Conservation (phyloP, 192 early-diverging fungal species). For the Linnemannia elongata region DNA sequence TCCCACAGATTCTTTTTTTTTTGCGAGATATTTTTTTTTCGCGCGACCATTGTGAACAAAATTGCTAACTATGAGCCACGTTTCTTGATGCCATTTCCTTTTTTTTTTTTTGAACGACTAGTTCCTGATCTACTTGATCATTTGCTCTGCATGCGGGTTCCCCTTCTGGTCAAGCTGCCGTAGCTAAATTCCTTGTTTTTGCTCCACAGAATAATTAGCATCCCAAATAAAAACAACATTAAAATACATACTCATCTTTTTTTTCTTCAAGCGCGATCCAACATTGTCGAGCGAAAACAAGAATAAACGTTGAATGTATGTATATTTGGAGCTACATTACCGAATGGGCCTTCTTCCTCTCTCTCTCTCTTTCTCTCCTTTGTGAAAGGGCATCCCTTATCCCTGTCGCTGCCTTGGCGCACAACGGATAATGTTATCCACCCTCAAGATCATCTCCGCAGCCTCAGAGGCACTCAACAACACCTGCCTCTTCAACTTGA, state of each 20-base stretch:
- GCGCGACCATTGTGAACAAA: no score
- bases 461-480: conserved; percentile 95
- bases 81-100: no score
- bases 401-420: conserved; percentile 67
- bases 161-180: conserved; percentile 62
- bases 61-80: no score
- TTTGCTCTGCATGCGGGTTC: conserved; percentile 85
- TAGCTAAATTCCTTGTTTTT: conserved; percentile 2
- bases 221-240: neutral
- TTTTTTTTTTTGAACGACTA: conserved; percentile 36
- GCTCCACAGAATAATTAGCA: neutral
- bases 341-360: neutral
- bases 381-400: neutral
- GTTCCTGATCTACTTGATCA: conserved; percentile 82
- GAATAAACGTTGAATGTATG: neutral
- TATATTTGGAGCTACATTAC: neutral
- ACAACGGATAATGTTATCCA: conserved; percentile 98
- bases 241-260: neutral
- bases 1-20: neutral
- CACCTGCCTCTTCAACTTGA: conserved; percentile 96
- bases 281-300: neutral
- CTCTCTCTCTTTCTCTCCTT: neutral
- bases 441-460: conserved; percentile 96
- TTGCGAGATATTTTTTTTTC: no score
- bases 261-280: neutral